phyloP scores from a whole-genome alignment of 2,329 filamentous ascomycete species.

The Aspergillus awamori region DNA sequence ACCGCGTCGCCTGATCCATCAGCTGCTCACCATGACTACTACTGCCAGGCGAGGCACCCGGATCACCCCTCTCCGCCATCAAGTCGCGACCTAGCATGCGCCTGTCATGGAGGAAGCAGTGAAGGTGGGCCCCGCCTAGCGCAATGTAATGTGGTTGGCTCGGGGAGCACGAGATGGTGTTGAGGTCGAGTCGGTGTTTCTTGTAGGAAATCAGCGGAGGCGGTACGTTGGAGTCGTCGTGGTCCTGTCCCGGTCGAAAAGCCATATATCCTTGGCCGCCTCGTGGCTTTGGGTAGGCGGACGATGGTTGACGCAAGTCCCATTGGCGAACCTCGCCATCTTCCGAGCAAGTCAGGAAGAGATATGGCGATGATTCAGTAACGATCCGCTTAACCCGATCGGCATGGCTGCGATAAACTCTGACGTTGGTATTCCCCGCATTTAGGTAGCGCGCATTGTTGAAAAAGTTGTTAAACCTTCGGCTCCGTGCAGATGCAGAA shows the following conservation, averaged over 20 bases:
- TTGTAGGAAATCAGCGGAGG: constrained; percentile 70
- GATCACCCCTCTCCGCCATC: constrained; percentile 55
- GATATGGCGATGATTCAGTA: constrained; percentile 67
- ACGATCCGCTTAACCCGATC: constrained; percentile 71
- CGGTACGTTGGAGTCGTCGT: constrained; percentile 57
- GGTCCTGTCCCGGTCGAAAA: constrained; percentile 42
- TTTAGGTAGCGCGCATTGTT: constrained; percentile 58
- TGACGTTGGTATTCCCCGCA: constrained; percentile 61
- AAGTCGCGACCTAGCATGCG: constrained; percentile 67
- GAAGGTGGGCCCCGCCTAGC: constrained; percentile 67
- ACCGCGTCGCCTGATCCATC: constrained; percentile 63
- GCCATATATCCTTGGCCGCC: constrained; percentile 50
- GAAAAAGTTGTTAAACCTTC: constrained; percentile 57
- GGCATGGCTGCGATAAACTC: constrained; percentile 65
- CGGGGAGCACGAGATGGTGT: constrained; percentile 69
- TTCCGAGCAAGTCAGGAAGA: constrained; percentile 71
- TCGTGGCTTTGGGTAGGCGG: constrained; percentile 60
- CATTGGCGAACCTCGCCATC: constrained; percentile 71
- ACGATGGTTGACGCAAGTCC: constrained; percentile 66
- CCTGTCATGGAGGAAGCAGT: constrained; percentile 70
- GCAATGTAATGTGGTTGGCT: constrained; percentile 72
- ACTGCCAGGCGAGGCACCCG: constrained; percentile 43
- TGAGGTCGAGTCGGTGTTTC: constrained; percentile 64
- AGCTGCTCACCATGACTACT: constrained; percentile 56
- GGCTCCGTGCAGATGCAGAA: constrained; percentile 50